Evolutionary conservation across 352 stramenopile species (phyloP).

Genomic region (Phytophthora foliorum): DNA sequence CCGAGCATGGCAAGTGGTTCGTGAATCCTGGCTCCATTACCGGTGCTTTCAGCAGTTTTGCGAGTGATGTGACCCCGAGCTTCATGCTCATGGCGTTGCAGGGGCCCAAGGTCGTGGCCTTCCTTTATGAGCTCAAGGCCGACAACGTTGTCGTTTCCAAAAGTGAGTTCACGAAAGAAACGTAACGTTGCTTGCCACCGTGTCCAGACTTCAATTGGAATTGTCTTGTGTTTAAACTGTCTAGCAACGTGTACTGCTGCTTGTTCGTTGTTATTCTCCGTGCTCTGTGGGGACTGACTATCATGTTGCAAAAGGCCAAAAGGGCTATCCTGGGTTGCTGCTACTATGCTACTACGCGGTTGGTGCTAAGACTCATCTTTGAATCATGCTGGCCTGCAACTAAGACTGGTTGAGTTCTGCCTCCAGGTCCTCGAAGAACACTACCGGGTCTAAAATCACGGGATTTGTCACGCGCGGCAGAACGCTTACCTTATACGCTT

Average conservation of each 20-base stretch:
- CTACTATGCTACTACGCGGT: conserved; percentile 40
- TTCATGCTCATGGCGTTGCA: conserved; percentile 99
- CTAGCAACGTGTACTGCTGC: conserved; percentile 17
- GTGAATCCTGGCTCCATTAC: conserved; percentile 99
- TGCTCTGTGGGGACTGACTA: conserved; percentile 26
- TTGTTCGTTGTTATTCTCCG: conserved; percentile 33
- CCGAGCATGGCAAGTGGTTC: conserved; percentile 96
- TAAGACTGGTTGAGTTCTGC: conserved; percentile 60
- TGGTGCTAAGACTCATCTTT: conserved; percentile 21
- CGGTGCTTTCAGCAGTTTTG: conserved; percentile 92
- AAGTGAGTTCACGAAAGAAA: conserved; percentile 88
- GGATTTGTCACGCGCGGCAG: conserved; percentile 83
- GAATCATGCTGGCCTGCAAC: conserved; percentile 16
- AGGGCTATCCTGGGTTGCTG: conserved; percentile 27
- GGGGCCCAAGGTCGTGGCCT: conserved; percentile 96
- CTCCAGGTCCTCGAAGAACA: conserved; percentile 82
- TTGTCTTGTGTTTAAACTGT: conserved; percentile 16
- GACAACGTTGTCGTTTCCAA: conserved; percentile 91
- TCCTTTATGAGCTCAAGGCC: conserved; percentile 95
- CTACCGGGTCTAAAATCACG: conserved; percentile 64
- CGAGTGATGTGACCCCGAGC: conserved; percentile 90
- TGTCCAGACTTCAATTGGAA: conserved; percentile 14
- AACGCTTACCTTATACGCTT: conserved; percentile 73
- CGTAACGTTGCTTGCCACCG: conserved; percentile 28
- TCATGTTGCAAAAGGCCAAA: conserved; percentile 35